Conservation (phyloP, 2,329 filamentous ascomycete genomes). For the Trichoderma guizhouense region DNA sequence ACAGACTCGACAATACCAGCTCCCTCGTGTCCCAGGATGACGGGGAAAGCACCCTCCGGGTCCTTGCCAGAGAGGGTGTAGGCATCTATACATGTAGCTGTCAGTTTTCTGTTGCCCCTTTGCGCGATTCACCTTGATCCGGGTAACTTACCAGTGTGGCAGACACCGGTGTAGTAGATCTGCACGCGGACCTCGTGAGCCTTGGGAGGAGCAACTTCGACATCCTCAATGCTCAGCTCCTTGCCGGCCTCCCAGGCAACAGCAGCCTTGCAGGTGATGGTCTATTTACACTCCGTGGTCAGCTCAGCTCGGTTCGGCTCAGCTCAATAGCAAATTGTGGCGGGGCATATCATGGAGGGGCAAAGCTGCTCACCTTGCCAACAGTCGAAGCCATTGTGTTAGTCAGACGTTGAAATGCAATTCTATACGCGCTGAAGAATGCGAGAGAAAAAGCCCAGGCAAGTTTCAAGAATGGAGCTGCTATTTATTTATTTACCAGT, state of each 20-base stretch:
- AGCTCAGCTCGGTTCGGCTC: not conserved
- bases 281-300: slow-evolving; percentile 47
- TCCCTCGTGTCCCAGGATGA: slow-evolving; percentile 86
- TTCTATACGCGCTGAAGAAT: not conserved
- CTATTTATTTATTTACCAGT: slow-evolving; percentile 5
- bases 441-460: not conserved
- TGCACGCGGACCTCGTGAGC: slow-evolving; percentile 95
- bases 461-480: not conserved
- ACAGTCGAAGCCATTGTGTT: slow-evolving; percentile 47
- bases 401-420: not conserved
- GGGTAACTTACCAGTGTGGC: slow-evolving; percentile 73
- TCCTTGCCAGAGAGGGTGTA: slow-evolving; percentile 96
- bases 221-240: slow-evolving; percentile 81
- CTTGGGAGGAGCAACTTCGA: slow-evolving; percentile 85
- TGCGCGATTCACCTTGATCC: not conserved
- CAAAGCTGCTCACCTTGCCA: slow-evolving; percentile 46
- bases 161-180: slow-evolving; percentile 97
- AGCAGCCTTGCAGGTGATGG: slow-evolving; percentile 94
- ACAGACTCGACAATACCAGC: slow-evolving; percentile 90
- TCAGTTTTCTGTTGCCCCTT: slow-evolving; percentile 5
- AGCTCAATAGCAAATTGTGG: slow-evolving; percentile 13
- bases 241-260: slow-evolving; percentile 97
- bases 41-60: slow-evolving; percentile 89
- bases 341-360: slow-evolving; percentile 27
- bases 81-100: slow-evolving; percentile 57